A percentile compares a stretch with the other conserved stretches of the same genome.
These are phyloP conservation scores for Ganoderma resinaceum DNA, from an alignment of 1,284 basidiomycete species.

Conservation along the genomic window DNA sequence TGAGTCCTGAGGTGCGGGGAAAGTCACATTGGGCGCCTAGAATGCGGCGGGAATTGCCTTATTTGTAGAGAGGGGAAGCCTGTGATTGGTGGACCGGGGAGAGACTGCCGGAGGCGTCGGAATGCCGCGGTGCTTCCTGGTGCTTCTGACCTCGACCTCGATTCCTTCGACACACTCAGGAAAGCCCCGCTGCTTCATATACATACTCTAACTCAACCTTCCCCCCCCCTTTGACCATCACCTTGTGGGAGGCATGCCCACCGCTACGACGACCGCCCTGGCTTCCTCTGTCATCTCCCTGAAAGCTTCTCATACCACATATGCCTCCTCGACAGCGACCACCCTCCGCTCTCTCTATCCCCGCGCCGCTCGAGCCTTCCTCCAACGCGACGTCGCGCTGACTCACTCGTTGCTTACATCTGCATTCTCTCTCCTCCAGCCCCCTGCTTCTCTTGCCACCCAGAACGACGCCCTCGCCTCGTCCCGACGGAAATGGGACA, in stretches of 20 bases:
- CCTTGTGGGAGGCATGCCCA: conserved; percentile 31
- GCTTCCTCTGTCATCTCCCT: conserved; percentile 30
- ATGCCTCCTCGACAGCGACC: conserved; percentile 41
- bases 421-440: conserved; percentile 67
- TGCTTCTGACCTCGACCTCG: not conserved
- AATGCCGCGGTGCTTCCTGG: not conserved
- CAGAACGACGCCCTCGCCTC: conserved; percentile 54
- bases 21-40: not conserved
- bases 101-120: conserved; percentile 2
- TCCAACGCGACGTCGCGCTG: conserved; percentile 69
- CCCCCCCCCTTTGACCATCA: not conserved
- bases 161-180: not conserved
- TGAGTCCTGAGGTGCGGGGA: not conserved
- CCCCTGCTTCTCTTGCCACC: conserved; percentile 46
- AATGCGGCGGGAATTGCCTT: conserved; percentile 9
- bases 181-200: not conserved
- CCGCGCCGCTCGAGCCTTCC: conserved; percentile 77
- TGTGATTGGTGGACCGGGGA: conserved; percentile 12
- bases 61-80: not conserved
- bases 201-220: not conserved
- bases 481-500: conserved; percentile 81
- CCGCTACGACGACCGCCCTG: conserved; percentile 32
- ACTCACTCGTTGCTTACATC: conserved; percentile 69
- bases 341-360: conserved; percentile 74
- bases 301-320: conserved; percentile 26